These are phyloP conservation scores for Fragosphaeria purpurea DNA, from an alignment of 2,329 filamentous ascomycete genomes.

Conservation along the genomic window DNA sequence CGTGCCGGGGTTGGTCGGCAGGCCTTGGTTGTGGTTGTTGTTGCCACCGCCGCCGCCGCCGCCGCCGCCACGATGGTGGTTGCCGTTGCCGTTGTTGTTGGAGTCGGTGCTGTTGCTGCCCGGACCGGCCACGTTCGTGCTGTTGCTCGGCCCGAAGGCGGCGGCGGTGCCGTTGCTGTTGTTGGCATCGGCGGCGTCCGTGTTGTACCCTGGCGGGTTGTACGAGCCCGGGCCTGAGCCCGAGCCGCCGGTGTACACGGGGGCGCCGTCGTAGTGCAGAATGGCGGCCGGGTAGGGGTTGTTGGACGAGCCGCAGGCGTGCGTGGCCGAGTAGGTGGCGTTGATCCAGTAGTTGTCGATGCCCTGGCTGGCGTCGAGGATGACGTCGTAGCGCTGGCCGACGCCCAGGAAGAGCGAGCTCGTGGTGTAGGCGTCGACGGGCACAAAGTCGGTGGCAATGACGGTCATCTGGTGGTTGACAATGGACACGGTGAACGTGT, in stretches of 20 bases:
- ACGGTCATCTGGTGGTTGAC: constrained; percentile 39
- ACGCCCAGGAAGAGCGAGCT: constrained; percentile 40
- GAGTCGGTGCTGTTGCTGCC: no score
- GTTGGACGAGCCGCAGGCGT: constrained; percentile 14
- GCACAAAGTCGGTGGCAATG: constrained; percentile 42
- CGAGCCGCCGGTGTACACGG: neutral
- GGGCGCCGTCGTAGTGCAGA: constrained; percentile 27
- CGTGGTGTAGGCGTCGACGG: constrained; percentile 38
- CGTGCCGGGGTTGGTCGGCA: constrained; percentile 22
- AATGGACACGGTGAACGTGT: constrained; percentile 40
- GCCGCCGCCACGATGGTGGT: no score
- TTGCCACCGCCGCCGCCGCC: neutral
- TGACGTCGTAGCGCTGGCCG: constrained; percentile 33
- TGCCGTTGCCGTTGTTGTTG: no score
- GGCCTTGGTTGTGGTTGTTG: constrained; percentile 5
- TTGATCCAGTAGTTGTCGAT: constrained; percentile 23
- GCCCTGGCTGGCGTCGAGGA: constrained; percentile 30
- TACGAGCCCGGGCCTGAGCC: no score
- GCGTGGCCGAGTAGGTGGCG: constrained; percentile 13
- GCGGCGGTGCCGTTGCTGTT: no score
- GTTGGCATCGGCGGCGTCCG: no score
- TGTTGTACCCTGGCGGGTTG: no score
- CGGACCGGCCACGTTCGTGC: no score
- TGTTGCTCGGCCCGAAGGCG: no score
- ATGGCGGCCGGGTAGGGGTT: constrained; percentile 26